Evolutionary conservation across 306 rosid genomes (phyloP).

Genomic region (Corylus avellana): DNA sequence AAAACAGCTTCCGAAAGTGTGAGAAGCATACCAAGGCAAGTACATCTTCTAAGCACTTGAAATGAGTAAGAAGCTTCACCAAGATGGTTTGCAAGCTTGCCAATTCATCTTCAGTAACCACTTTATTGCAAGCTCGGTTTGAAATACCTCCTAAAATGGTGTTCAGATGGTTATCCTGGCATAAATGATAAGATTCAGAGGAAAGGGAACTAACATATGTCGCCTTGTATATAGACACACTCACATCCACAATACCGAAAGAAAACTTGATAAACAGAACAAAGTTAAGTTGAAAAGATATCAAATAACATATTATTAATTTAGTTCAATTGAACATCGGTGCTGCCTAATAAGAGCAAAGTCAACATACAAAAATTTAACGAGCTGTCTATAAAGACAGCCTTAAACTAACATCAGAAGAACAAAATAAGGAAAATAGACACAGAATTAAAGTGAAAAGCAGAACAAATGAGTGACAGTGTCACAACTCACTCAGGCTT

Average conservation of each 20-base stretch:
- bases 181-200: constrained; percentile 32
- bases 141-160: constrained; percentile 76
- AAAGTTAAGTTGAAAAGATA: not conserved
- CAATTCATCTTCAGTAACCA: constrained; percentile 61
- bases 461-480: constrained; percentile 14
- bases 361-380: constrained; percentile 11
- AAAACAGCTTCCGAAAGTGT: constrained; percentile 15
- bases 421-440: constrained; percentile 12
- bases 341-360: too few species aligned
- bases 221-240: not conserved
- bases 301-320: not conserved
- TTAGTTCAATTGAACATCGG: too few species aligned
- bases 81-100: constrained; percentile 76
- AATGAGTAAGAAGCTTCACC: constrained; percentile 78
- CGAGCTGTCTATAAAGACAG: constrained; percentile 8
- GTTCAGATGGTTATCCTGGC: constrained; percentile 67
- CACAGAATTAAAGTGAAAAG: constrained; percentile 8
- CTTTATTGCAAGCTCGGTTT: constrained; percentile 44
- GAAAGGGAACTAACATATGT: constrained; percentile 2
- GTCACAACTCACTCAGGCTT: constrained; percentile 30
- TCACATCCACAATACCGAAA: constrained; percentile 4
- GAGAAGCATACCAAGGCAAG: constrained; percentile 61
- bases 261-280: constrained; percentile 5
- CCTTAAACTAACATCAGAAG: constrained; percentile 12
- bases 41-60: constrained; percentile 57